A percentile compares a stretch with the other conserved stretches of the same genome.
phyloP scores from a whole-genome alignment of 345 rosid genomes.

The Eucalyptus tenuipes region DNA sequence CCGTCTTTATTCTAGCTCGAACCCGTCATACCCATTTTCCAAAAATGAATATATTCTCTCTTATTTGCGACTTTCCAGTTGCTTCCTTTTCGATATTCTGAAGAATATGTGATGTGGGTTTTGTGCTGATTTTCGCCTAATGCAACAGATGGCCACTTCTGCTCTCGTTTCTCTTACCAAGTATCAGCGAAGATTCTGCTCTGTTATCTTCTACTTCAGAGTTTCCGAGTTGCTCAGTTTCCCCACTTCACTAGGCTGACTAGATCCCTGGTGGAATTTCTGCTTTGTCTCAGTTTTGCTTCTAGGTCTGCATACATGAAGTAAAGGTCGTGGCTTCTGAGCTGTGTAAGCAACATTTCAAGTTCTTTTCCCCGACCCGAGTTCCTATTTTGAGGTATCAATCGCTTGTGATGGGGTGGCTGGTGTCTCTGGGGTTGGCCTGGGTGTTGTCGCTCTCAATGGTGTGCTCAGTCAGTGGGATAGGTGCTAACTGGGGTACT shows the following conservation, averaged over 20 bases:
- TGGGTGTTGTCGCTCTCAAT: neutral
- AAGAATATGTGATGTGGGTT: neutral
- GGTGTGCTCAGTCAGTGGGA: constrained; percentile 26
- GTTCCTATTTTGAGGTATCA: neutral
- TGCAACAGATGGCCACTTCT: neutral
- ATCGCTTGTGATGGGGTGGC: neutral
- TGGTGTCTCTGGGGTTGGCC: constrained; percentile 4
- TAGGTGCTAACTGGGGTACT: constrained; percentile 96
- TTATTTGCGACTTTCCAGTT: neutral
- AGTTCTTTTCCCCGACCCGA: neutral
- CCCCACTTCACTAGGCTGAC: neutral
- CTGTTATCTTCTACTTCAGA: neutral
- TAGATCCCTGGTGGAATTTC: neutral
- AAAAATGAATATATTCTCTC: neutral
- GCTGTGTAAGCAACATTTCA: neutral
- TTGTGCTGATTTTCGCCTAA: neutral
- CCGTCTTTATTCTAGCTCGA: neutral
- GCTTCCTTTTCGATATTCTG: neutral
- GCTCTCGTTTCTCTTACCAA: neutral
- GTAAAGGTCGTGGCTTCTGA: neutral
- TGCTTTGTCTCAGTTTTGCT: neutral
- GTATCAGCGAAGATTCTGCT: neutral
- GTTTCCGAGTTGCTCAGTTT: neutral
- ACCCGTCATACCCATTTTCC: neutral
- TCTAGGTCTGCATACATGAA: neutral